These are phyloP conservation scores for Aureobasidium sp. DNA, from an alignment of 2,329 filamentous ascomycete genomes.

Conservation along the genomic window DNA sequence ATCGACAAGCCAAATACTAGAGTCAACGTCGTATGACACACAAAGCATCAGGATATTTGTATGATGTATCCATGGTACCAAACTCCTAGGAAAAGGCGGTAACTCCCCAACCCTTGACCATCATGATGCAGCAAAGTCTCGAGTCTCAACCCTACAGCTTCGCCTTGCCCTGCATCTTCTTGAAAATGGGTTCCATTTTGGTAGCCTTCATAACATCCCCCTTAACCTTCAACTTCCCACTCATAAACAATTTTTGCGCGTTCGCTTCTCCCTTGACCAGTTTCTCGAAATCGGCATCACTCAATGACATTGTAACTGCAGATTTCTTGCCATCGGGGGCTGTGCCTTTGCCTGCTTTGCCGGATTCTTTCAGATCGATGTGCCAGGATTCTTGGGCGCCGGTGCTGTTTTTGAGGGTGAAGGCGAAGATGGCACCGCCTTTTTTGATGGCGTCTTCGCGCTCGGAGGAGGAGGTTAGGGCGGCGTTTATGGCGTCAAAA, in stretches of 20 bases:
- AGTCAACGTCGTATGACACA: background rate
- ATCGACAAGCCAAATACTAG: too few species aligned
- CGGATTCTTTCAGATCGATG: slow-evolving; percentile 89
- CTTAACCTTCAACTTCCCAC: slow-evolving; percentile 97
- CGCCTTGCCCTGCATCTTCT: slow-evolving; percentile 75
- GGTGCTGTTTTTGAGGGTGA: slow-evolving; percentile 79
- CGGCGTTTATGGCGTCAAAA: slow-evolving; percentile 77
- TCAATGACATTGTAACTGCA: slow-evolving; percentile 78
- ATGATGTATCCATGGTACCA: background rate
- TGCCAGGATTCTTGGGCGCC: slow-evolving; percentile 83
- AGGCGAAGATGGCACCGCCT: slow-evolving; percentile 79
- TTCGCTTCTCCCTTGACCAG: slow-evolving; percentile 83
- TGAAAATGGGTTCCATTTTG: slow-evolving; percentile 87
- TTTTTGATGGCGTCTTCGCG: slow-evolving; percentile 84
- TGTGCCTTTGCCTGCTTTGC: slow-evolving; percentile 68
- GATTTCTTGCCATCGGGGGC: slow-evolving; percentile 65
- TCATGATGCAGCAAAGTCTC: background rate
- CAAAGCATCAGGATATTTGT: background rate
- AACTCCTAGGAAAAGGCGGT: background rate
- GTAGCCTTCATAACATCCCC: slow-evolving; percentile 98
- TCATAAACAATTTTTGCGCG: slow-evolving; percentile 93
- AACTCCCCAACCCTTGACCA: background rate
- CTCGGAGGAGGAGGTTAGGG: slow-evolving; percentile 63
- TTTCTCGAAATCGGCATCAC: slow-evolving; percentile 77
- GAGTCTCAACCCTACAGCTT: slow-evolving; percentile 47